phyloP scores from a whole-genome alignment of 2,329 filamentous ascomycete species.

The Balansia obtecta region DNA sequence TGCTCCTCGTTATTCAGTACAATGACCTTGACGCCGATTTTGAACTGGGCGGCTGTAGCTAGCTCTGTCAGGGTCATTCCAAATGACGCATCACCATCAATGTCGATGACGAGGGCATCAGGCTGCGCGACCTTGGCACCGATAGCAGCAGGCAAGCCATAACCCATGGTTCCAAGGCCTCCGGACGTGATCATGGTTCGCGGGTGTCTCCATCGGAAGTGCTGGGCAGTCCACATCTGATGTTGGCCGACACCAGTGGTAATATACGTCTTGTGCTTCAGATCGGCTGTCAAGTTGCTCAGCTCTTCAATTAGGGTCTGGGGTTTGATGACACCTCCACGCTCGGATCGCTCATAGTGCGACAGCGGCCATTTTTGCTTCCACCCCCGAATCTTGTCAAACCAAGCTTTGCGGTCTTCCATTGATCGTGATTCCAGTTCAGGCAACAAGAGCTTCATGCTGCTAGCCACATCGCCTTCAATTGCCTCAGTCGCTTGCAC shows the following conservation, averaged over 20 bases:
- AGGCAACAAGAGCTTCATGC: conserved; percentile 65
- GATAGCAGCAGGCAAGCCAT: conserved; percentile 85
- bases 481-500: conserved; percentile 92
- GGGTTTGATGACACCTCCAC: conserved; percentile 77
- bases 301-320: conserved; percentile 87
- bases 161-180: conserved; percentile 82
- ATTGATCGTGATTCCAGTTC: conserved; percentile 50
- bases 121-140: conserved; percentile 69
- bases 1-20: conserved; percentile 95
- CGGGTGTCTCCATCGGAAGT: conserved; percentile 88
- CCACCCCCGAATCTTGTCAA: conserved; percentile 78
- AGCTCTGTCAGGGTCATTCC: conserved; percentile 96
- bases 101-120: conserved; percentile 80
- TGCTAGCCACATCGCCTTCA: conserved; percentile 79
- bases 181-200: conserved; percentile 94
- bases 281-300: conserved; percentile 66
- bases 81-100: conserved; percentile 96
- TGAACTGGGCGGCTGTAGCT: conserved; percentile 84
- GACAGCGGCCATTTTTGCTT: conserved; percentile 80
- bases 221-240: conserved; percentile 97
- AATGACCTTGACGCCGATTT: conserved; percentile 90
- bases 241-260: conserved; percentile 93
- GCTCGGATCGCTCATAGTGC: conserved; percentile 66
- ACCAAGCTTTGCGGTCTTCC: conserved; percentile 69
- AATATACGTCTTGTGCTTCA: conserved; percentile 78